phyloP scores from a whole-genome alignment of 176 grass and related monocot species.

The Pontederia crassipes region DNA sequence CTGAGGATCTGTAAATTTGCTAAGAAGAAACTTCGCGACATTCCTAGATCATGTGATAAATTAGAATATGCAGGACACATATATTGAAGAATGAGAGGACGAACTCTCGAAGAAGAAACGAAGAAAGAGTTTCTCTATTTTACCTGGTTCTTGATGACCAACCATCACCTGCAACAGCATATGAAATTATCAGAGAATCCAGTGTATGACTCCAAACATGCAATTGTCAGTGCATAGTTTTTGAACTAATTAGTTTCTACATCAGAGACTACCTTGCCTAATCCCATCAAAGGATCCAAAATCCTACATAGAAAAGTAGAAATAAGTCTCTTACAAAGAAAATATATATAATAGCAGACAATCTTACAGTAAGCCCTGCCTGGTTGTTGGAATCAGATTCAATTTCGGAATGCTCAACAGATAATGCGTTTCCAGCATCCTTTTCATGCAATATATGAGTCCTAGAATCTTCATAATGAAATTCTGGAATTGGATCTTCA shows the following conservation, averaged over 20 bases:
- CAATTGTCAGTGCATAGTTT: slow-evolving; percentile 1
- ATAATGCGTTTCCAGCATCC: slow-evolving; percentile 6
- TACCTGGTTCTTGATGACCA: slow-evolving; percentile 62
- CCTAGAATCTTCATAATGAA: not conserved
- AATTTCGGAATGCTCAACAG: slow-evolving; percentile 16
- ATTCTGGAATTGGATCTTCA: slow-evolving; percentile 9
- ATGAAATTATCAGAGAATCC: slow-evolving; percentile 17
- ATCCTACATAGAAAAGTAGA: not conserved
- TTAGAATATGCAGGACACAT: slow-evolving; percentile 6
- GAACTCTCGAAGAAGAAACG: slow-evolving; percentile 2
- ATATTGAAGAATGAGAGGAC: slow-evolving; percentile 1
- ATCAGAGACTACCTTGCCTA: no score
- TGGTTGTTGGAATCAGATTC: slow-evolving; percentile 25
- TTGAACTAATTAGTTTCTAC: not conserved
- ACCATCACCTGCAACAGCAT: slow-evolving; percentile 40
- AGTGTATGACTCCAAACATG: not conserved
- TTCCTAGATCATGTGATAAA: slow-evolving; percentile 34
- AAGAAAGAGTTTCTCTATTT: not conserved
- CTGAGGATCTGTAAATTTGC: slow-evolving; percentile 27
- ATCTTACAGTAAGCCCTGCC: slow-evolving; percentile 20
- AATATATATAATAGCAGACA: not conserved
- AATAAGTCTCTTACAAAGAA: not conserved
- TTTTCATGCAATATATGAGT: slow-evolving; percentile 20
- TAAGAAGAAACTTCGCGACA: slow-evolving; percentile 37
- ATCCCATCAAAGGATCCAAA: no score